Evolutionary conservation across 139 green algal species (phyloP), one percentile per base, ranked within the genome.

Genomic region (Asterochloris erici): DNA sequence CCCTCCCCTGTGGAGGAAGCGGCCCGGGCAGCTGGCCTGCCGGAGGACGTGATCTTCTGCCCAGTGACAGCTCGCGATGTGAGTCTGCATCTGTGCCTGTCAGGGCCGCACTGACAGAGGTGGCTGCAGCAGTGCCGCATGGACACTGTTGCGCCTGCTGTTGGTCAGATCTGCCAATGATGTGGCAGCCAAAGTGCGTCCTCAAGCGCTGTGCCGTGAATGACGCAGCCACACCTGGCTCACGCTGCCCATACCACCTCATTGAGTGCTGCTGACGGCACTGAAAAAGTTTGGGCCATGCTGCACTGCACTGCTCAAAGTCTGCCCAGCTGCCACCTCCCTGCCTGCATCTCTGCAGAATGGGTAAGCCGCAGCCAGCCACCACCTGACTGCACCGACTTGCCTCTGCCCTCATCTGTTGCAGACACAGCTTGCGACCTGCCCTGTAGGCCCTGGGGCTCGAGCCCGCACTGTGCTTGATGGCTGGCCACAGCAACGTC

Each of bases 1-100:
- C 93, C 91, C 17, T 92, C 89, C 16, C 91, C 91, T 0, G 95
- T 98, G 14, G 90, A 92, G 82, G 61, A 87, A 54, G 27, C 88
- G 21, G 92, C 94, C 0, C 66, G 81, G 19, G 82, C 90, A 13
- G 69, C 75, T 1, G 90, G 88, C 15, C 24, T 96, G 61, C 23
- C 27, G 24, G 54, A 85, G 0, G 79, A 90, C 4, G 23, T 14
- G 12, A 89, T 97, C 14, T 63, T 93, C 47, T 91, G 79, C 24
- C 95, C 95, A 2, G 86, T 81, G 6, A 84, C 68, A 16, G 90
- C 92, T 10, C 81, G 68, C 16, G 89, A 94, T 68, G 89, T 92
- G 77, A 29, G 83, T 28, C 13, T 0, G 38, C 4, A 6, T 38
- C 74, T 68, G 19, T 69, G 12, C 70, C 47, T 63, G 14, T 73